Conservation (phyloP, 768 basidiomycete species). For the Dentipellis sp. region DNA sequence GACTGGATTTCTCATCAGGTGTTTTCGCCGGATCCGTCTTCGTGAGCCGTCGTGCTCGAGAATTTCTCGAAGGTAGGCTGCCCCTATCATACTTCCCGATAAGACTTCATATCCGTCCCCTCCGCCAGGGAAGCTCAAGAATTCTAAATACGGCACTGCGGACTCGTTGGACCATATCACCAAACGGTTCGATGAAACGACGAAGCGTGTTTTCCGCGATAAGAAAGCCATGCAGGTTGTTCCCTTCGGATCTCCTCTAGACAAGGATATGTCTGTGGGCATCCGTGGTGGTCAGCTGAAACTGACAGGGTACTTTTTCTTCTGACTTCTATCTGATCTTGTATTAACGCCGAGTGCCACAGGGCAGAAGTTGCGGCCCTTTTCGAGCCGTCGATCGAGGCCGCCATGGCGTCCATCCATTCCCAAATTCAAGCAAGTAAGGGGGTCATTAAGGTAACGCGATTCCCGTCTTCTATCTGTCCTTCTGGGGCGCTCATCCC, state of each 20-base stretch:
- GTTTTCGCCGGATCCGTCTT: conserved; percentile 80
- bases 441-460: conserved; percentile 51
- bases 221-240: conserved; percentile 61
- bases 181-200: conserved; percentile 74
- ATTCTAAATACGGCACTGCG: conserved; percentile 61
- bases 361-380: conserved; percentile 53
- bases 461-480: neutral
- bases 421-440: conserved; percentile 60
- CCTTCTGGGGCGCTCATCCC: neutral
- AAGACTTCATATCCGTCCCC: neutral
- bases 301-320: conserved; percentile 46
- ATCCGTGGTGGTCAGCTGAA: conserved; percentile 68
- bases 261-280: conserved; percentile 61
- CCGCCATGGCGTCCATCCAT: conserved; percentile 61
- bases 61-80: conserved; percentile 54
- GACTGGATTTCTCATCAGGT: conserved; percentile 28
- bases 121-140: conserved; percentile 57
- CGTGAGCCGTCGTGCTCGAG: conserved; percentile 65
- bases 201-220: conserved; percentile 70
- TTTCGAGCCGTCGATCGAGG: conserved; percentile 73
- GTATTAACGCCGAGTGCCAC: conserved; percentile 1
- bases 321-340: neutral
- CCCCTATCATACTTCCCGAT: neutral
- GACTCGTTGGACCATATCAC: conserved; percentile 75
- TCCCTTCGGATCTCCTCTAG: conserved; percentile 68